Evolutionary conservation across 805 yeast genomes (phyloP).

Genomic region (Saitoella complicata): DNA sequence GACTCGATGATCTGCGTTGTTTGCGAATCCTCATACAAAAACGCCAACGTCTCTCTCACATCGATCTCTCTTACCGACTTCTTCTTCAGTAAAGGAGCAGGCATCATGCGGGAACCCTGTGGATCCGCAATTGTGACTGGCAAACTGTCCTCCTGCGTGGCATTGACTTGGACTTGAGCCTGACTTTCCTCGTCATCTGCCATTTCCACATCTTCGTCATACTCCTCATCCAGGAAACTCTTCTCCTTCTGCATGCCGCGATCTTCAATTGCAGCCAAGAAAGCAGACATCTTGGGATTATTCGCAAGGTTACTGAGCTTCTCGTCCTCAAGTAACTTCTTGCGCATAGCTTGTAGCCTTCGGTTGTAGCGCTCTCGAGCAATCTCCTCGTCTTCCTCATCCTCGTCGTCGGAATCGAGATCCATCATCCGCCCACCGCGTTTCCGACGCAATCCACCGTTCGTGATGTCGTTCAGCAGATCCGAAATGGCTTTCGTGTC

Average conservation of each 20-base stretch:
- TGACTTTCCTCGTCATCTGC: too few species aligned
- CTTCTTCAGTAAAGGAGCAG: too few species aligned
- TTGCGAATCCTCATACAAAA: too few species aligned
- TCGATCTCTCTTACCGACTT: too few species aligned
- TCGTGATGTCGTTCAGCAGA: slow-evolving; percentile 53
- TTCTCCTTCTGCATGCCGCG: neutral
- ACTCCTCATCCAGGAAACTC: too few species aligned
- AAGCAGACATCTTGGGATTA: neutral
- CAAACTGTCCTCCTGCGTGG: too few species aligned
- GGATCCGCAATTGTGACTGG: too few species aligned
- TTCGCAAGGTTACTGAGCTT: slow-evolving; percentile 1
- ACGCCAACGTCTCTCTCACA: too few species aligned
- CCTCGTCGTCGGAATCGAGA: slow-evolving; percentile 63
- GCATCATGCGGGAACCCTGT: too few species aligned
- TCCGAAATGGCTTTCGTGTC: slow-evolving; percentile 51
- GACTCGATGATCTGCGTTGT: too few species aligned
- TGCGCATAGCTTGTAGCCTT: slow-evolving; percentile 25
- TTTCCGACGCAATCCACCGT: slow-evolving; percentile 34
- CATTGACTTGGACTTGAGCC: too few species aligned
- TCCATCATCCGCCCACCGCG: slow-evolving; percentile 43
- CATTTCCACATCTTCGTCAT: too few species aligned
- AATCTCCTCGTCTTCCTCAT: slow-evolving; percentile 27
- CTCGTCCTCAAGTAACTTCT: slow-evolving; percentile 32
- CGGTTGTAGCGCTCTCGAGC: slow-evolving; percentile 22
- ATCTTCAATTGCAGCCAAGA: slow-evolving; percentile 1